Evolutionary conservation across 2,329 filamentous ascomycete species (phyloP).

Genomic region (Paraphaeosphaeria minitans): DNA sequence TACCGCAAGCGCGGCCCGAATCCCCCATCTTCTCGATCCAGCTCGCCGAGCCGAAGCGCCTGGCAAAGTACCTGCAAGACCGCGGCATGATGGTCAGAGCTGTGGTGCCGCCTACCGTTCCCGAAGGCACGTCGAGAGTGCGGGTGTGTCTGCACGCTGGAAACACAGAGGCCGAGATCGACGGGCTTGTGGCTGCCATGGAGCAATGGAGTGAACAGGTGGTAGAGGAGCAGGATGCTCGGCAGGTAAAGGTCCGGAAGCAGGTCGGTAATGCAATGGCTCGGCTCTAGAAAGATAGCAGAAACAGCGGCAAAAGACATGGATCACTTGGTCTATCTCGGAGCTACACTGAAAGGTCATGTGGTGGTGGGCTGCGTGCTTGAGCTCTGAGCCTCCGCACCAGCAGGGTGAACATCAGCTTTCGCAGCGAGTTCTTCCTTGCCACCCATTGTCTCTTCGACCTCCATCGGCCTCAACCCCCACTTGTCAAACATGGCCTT

Average conservation of each 20-base stretch:
- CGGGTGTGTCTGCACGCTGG: constrained; percentile 50
- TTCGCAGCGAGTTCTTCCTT: constrained; percentile 28
- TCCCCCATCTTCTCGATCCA: constrained; percentile 44
- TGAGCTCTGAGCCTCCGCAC: constrained; percentile 15
- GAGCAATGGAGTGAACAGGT: constrained; percentile 34
- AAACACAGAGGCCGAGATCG: constrained; percentile 47
- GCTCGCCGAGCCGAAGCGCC: constrained; percentile 29
- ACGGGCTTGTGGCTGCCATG: constrained; percentile 37
- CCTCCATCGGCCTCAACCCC: constrained; percentile 77
- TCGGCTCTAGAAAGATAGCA: not conserved
- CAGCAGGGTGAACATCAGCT: constrained; percentile 18
- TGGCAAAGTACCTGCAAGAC: constrained; percentile 35
- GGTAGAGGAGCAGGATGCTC: not conserved
- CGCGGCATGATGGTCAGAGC: constrained; percentile 43
- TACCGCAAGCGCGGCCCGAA: constrained; percentile 33
- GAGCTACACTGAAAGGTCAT: not conserved
- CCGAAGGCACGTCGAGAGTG: constrained; percentile 47
- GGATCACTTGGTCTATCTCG: not conserved
- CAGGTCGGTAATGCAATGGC: not conserved
- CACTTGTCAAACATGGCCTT: constrained; percentile 80
- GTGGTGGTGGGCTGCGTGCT: constrained; percentile 12
- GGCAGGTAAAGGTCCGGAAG: not conserved
- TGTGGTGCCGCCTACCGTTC: constrained; percentile 50
- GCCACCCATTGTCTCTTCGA: constrained; percentile 42
- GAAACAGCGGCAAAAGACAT: not conserved